phyloP scores from a whole-genome alignment of 805 yeast species.

The Saccharomycopsis oosterbeekiorum region DNA sequence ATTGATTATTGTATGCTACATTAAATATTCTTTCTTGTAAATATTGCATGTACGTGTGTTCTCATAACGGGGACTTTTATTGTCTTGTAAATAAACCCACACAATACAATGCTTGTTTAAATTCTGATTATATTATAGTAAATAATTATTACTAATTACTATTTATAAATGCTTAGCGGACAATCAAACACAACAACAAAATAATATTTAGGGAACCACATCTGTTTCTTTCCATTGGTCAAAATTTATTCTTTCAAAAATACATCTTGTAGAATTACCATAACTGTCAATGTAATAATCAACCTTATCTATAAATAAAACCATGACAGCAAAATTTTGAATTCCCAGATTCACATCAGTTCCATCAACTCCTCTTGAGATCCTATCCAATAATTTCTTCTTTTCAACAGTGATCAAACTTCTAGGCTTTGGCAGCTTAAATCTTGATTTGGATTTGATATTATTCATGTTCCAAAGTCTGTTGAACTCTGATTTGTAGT shows the following conservation, averaged over 20 bases:
- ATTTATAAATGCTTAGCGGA: neutral
- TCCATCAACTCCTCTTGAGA: conserved; percentile 78
- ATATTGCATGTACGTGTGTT: neutral
- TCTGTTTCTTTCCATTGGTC: conserved; percentile 71
- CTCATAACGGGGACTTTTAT: neutral
- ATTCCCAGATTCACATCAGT: conserved; percentile 52
- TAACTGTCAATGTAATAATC: conserved; percentile 47
- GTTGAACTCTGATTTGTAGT: conserved; percentile 56
- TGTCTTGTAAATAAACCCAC: neutral
- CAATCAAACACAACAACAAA: neutral
- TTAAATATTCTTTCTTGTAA: neutral
- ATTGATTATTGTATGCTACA: neutral
- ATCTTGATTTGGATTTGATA: conserved; percentile 49
- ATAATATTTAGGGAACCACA: conserved; percentile 54
- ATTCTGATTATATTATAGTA: neutral
- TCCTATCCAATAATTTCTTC: conserved; percentile 52
- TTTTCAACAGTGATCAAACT: conserved; percentile 44
- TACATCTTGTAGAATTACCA: conserved; percentile 38
- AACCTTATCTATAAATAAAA: conserved; percentile 59
- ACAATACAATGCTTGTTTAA: neutral
- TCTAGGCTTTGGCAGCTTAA: conserved; percentile 70
- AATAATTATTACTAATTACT: neutral
- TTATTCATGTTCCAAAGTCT: conserved; percentile 58
- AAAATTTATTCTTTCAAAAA: conserved; percentile 42
- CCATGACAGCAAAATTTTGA: conserved; percentile 56